Evolutionary conservation across 768 basidiomycete species (phyloP).

Genomic region (Phaeotremella skinneri): DNA sequence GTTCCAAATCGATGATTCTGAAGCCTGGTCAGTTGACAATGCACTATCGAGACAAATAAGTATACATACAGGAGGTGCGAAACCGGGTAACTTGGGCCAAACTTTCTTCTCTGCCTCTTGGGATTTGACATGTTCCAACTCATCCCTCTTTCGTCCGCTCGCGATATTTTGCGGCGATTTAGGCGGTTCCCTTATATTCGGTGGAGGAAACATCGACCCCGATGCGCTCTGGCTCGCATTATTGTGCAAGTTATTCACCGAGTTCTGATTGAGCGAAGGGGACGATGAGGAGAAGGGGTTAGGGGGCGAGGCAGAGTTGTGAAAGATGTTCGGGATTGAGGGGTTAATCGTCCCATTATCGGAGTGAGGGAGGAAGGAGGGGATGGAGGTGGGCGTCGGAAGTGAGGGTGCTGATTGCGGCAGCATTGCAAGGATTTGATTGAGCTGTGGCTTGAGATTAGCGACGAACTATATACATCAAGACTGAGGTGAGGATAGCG

Average conservation of each 20-base stretch:
- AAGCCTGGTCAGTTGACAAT: constrained; percentile 28
- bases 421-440: constrained; percentile 44
- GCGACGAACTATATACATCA: too few species aligned
- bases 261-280: neutral
- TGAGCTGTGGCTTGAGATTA: constrained; percentile 25
- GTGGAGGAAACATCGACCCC: neutral
- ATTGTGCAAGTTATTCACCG: neutral
- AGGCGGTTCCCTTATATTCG: constrained; percentile 3
- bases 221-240: neutral
- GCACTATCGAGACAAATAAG: neutral
- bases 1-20: constrained; percentile 87
- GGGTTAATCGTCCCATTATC: constrained; percentile 19
- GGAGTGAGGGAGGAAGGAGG: constrained; percentile 8
- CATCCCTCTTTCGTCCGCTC: constrained; percentile 11
- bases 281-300: constrained; percentile 10
- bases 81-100: constrained; percentile 87
- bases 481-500: constrained; percentile 7
- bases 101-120: constrained; percentile 50
- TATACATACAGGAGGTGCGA: constrained; percentile 72
- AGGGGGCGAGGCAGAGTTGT: constrained; percentile 29
- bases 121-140: neutral
- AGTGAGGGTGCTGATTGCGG: constrained; percentile 16
- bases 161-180: constrained; percentile 31
- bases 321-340: constrained; percentile 30
- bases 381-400: constrained; percentile 10